Evolutionary conservation across 345 rosid species (phyloP), one percentile per base, ranked within the genome.

Genomic region (Sisymbrium irio): DNA sequence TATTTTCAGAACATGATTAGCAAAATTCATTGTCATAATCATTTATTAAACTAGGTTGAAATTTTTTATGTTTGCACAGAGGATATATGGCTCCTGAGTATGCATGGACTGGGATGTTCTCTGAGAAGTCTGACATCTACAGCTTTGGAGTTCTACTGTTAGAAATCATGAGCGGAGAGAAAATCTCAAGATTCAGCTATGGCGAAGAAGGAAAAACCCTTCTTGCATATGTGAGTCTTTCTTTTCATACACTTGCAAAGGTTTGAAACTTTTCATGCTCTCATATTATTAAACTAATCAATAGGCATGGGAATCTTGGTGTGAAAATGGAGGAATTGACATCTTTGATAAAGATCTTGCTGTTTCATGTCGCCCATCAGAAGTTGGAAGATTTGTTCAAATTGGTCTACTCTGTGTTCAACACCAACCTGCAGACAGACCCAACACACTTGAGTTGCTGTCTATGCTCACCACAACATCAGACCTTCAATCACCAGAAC

Each of bases 71-170:
- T 47, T 9, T 47, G 6, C 6, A 19, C 28, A 47, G 54, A 47
- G 54, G 54, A 47, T 46, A 46, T 46, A 46, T 46, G 53, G 12
- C 53, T 17, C 53, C 53, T 46, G 53, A 46, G 25, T 46, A 46
- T 46, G 53, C 53, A 9, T 46, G 53, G 53, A 46, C 53, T 6
- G 53, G 53, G 10, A 56, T 76, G 19, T 85, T 82, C 71, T 82
- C 84, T 1, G 76, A 76, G 27, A 85, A 85, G 47, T 82, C 85
- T 0, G 84, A 83, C 17, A 76, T 85, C 3, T 83, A 82, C 27
- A 83, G 87, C 80, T 83, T 82, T 4, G 85, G 82, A 14, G 89
- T 83, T 25, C 12, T 82, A 36, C 51, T 84, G 47, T 15, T 64
- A 33, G 77, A 73, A 32, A 73, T 73, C 20, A 73, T 73, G 9